Percentiles rank a stretch among this genome's conserved stretches.
phyloP scores from a whole-genome alignment of 371 early-diverging fungal genomes.

The Mucor velutinosus region DNA sequence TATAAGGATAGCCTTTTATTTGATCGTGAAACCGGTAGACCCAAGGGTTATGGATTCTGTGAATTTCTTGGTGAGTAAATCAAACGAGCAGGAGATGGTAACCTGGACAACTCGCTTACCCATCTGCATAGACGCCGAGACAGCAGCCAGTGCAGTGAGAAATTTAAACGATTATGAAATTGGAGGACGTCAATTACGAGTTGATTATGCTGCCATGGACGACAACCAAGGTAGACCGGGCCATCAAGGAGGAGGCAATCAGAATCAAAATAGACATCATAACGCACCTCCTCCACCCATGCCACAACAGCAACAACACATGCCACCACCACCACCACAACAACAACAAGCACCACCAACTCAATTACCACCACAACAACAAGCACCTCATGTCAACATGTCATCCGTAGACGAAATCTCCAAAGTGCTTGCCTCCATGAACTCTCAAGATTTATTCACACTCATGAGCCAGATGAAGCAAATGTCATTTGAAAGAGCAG shows the following conservation, averaged over 20 bases:
- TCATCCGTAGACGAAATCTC: conserved; percentile 62
- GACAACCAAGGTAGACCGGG: conserved; percentile 22
- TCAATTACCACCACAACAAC: conserved; percentile 16
- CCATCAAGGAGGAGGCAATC: conserved; percentile 4
- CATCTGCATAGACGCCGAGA: conserved; percentile 63
- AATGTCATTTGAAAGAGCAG: conserved; percentile 65
- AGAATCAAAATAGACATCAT: conserved; percentile 23
- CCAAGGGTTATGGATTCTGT: conserved; percentile 91
- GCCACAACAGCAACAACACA: conserved; percentile 7
- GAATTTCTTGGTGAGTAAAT: conserved; percentile 68
- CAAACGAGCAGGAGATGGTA: background rate
- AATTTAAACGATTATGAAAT: conserved; percentile 84
- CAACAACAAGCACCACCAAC: conserved; percentile 29
- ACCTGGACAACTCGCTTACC: background rate
- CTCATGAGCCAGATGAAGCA: conserved; percentile 78
- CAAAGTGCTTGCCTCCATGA: conserved; percentile 69
- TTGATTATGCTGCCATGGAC: conserved; percentile 84
- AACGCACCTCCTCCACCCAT: conserved; percentile 8
- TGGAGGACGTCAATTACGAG: conserved; percentile 79
- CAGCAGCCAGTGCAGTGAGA: conserved; percentile 81
- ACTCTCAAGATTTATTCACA: conserved; percentile 70
- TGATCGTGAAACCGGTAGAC: conserved; percentile 87
- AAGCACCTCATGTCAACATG: conserved; percentile 3
- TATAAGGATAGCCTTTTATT: conserved; percentile 67
- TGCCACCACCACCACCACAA: conserved; percentile 20